phyloP scores from a whole-genome alignment of 345 rosid species.

The Eucalyptus virginea region DNA sequence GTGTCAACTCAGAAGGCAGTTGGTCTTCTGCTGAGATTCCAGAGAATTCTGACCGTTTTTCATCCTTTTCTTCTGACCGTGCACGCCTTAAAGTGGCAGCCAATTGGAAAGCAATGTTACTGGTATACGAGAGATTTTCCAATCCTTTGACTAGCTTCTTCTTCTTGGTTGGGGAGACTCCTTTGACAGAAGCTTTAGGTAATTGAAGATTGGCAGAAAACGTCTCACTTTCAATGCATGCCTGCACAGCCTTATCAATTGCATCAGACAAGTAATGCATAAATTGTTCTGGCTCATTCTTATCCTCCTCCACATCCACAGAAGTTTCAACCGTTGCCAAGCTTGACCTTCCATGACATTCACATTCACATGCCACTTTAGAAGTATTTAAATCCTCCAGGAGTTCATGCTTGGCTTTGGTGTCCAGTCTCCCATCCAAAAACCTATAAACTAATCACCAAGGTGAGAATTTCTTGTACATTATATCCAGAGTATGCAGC shows the following conservation, averaged over 20 bases:
- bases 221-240: conserved; percentile 25
- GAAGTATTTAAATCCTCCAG: conserved; percentile 14
- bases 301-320: conserved; percentile 12
- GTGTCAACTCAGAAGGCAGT: conserved; percentile 3
- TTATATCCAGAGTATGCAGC: not conserved
- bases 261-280: conserved; percentile 32
- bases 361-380: conserved; percentile 6
- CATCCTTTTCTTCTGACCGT: conserved; percentile 12
- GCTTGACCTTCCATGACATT: conserved; percentile 14
- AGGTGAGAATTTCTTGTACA: not conserved
- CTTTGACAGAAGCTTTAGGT: conserved; percentile 63
- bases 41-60: not conserved
- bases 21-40: conserved; percentile 7
- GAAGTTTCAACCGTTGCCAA: conserved; percentile 9
- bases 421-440: conserved; percentile 57
- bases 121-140: conserved; percentile 56
- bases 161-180: conserved; percentile 40
- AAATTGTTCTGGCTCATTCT: conserved; percentile 18
- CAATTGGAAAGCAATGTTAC: conserved; percentile 81
- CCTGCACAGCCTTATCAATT: conserved; percentile 37
- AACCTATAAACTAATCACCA: conserved; percentile 33
- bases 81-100: conserved; percentile 42
- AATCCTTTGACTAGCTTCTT: conserved; percentile 55
- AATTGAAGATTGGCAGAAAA: conserved; percentile 41
- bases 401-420: conserved; percentile 15